Percentiles rank a stretch among this genome's conserved stretches.
phyloP scores from a whole-genome alignment of 2,329 filamentous ascomycete species.

The Trichophyton verrucosum region DNA sequence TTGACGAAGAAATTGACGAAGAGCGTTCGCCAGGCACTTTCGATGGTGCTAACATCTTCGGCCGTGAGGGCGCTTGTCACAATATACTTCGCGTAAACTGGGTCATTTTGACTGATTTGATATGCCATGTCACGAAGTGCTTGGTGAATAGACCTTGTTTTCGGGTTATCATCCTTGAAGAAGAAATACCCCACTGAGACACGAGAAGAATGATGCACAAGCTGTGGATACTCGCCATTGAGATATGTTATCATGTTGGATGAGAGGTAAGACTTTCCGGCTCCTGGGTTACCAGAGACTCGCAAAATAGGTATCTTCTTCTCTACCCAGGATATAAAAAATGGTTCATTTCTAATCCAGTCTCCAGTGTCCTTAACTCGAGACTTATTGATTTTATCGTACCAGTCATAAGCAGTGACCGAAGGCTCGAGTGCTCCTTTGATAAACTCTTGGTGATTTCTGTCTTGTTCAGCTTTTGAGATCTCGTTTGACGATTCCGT shows the following conservation, averaged over 20 bases:
- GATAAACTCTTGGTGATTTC: constrained; percentile 25
- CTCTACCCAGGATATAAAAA: constrained; percentile 30
- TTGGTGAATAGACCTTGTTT: constrained; percentile 35
- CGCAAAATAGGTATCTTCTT: constrained; percentile 29
- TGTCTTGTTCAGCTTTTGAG: constrained; percentile 6
- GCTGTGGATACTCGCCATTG: constrained; percentile 24
- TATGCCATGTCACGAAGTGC: constrained; percentile 38
- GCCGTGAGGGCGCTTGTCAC: constrained; percentile 22
- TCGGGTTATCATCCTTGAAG: constrained; percentile 31
- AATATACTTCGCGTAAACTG: constrained; percentile 34
- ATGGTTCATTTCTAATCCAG: constrained; percentile 34
- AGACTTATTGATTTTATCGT: constrained; percentile 30
- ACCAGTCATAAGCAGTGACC: constrained; percentile 32
- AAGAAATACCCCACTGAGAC: constrained; percentile 36
- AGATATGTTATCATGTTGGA: constrained; percentile 32
- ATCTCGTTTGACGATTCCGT: constrained; percentile 7
- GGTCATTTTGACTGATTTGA: constrained; percentile 37
- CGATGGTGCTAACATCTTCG: constrained; percentile 34
- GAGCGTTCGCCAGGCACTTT: constrained; percentile 34
- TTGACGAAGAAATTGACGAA: constrained; percentile 30
- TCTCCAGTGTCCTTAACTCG: constrained; percentile 35
- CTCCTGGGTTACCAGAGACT: constrained; percentile 35
- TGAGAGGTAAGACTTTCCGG: constrained; percentile 38
- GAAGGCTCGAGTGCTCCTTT: constrained; percentile 31
- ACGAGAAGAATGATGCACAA: constrained; percentile 10